Conservation (phyloP, 768 basidiomycete species). For the Serpula lacrymans region DNA sequence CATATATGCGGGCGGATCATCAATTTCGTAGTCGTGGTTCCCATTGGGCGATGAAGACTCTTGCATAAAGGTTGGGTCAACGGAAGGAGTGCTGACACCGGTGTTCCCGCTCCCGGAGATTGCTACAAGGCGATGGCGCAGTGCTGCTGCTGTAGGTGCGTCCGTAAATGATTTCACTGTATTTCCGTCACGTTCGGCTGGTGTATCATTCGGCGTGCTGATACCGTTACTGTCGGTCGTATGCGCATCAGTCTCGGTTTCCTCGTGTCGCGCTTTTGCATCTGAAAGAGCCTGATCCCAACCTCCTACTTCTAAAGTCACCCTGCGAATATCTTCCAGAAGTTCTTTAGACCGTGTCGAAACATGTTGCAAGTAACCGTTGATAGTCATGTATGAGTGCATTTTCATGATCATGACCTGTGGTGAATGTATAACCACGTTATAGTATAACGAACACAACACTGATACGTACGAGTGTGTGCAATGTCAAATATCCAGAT, state of each 20-base stretch:
- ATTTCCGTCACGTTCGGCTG: conserved; percentile 40
- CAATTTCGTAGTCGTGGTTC: conserved; percentile 8
- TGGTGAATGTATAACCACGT: not conserved
- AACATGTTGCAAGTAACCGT: conserved; percentile 72
- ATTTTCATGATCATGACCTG: conserved; percentile 92
- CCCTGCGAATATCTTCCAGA: conserved; percentile 42
- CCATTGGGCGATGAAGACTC: conserved; percentile 1
- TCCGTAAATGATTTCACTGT: conserved; percentile 51
- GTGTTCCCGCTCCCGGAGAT: conserved; percentile 17
- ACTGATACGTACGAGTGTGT: conserved; percentile 62
- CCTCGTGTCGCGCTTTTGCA: conserved; percentile 44
- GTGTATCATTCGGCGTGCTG: conserved; percentile 40
- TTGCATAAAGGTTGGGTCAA: conserved; percentile 1
- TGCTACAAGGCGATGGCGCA: conserved; percentile 55
- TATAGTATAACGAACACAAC: conserved; percentile 4
- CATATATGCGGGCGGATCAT: conserved; percentile 34
- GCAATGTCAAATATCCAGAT: conserved; percentile 83
- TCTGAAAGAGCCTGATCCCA: conserved; percentile 58
- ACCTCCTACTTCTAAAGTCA: conserved; percentile 55
- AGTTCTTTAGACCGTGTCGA: conserved; percentile 43
- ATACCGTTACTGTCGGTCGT: conserved; percentile 23
- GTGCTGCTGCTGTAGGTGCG: conserved; percentile 43
- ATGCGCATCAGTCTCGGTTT: conserved; percentile 29
- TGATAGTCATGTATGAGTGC: conserved; percentile 90
- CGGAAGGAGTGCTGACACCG: conserved; percentile 1